A percentile compares a stretch with the other conserved stretches of the same genome.
Evolutionary conservation across 352 stramenopile genomes (phyloP).

Genomic region (Aphanomyces astaci): DNA sequence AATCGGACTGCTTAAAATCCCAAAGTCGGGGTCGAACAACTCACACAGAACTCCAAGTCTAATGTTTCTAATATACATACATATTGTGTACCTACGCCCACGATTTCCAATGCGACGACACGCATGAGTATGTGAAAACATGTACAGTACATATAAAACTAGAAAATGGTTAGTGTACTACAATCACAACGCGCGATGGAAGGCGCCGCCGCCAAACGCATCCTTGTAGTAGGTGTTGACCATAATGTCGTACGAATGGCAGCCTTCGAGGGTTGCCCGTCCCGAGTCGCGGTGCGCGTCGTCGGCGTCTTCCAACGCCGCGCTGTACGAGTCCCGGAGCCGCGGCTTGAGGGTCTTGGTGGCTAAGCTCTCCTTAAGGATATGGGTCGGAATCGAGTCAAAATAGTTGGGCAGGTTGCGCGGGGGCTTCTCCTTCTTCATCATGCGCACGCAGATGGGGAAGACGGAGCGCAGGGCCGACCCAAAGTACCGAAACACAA

Average conservation of each 20-base stretch:
- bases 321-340: not conserved
- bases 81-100: no score
- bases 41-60: no score
- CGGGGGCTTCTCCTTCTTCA: conserved; percentile 46
- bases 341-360: conserved; percentile 6
- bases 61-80: no score
- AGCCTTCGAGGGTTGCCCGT: conserved; percentile 1
- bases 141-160: not conserved
- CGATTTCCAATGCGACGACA: no score
- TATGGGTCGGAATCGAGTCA: conserved; percentile 31
- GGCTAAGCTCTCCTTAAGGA: conserved; percentile 6
- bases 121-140: no score
- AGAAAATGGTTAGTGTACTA: not conserved
- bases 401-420: conserved; percentile 81
- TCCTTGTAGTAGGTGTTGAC: conserved; percentile 18
- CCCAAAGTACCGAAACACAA: conserved; percentile 66
- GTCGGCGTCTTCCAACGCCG: not conserved
- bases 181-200: conserved; percentile 3
- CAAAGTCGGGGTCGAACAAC: no score
- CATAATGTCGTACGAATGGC: conserved; percentile 20
- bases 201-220: conserved; percentile 17
- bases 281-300: not conserved
- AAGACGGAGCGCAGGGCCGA: conserved; percentile 49
- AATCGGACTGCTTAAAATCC: no score
- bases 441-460: conserved; percentile 40